Conservation (phyloP, 140 eudicot genomes). For the Anethum foeniculum region DNA sequence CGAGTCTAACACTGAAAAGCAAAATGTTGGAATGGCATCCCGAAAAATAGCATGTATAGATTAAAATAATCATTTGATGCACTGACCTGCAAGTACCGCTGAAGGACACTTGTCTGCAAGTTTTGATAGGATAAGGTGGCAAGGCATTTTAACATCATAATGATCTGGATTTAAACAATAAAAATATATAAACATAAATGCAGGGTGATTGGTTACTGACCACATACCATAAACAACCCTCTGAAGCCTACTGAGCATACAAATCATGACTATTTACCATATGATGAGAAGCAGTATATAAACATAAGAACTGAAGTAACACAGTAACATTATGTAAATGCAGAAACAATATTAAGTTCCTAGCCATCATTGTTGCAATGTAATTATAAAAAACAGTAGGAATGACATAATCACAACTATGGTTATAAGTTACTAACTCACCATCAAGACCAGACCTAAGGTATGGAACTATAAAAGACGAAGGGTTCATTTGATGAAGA, state of each 20-base stretch:
- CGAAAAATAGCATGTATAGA: not conserved
- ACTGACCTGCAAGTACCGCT: conserved; percentile 87
- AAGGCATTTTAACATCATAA: conserved; percentile 99
- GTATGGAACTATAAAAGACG: conserved; percentile 86
- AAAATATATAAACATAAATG: not conserved
- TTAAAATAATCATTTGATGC: not conserved
- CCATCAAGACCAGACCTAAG: conserved; percentile 96
- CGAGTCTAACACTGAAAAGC: conserved; percentile 76
- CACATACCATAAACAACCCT: not conserved
- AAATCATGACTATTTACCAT: not conserved
- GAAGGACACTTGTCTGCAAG: conserved; percentile 96
- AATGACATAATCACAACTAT: not conserved
- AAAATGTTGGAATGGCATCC: conserved; percentile 9
- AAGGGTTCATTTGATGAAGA: conserved; percentile 96
- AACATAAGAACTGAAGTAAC: not conserved
- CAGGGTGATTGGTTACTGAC: not conserved
- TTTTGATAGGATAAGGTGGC: conserved; percentile 96
- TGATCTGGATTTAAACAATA: conserved; percentile 46
- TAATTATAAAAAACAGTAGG: not conserved
- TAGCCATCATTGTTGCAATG: not conserved
- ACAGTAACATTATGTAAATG: not conserved
- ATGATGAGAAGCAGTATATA: not conserved
- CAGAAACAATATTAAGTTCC: not conserved
- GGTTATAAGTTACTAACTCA: conserved; percentile 22
- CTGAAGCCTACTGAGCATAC: not conserved